Evolutionary conservation across 768 basidiomycete genomes (phyloP).

Genomic region (Tylopilus rubrobrunneus): DNA sequence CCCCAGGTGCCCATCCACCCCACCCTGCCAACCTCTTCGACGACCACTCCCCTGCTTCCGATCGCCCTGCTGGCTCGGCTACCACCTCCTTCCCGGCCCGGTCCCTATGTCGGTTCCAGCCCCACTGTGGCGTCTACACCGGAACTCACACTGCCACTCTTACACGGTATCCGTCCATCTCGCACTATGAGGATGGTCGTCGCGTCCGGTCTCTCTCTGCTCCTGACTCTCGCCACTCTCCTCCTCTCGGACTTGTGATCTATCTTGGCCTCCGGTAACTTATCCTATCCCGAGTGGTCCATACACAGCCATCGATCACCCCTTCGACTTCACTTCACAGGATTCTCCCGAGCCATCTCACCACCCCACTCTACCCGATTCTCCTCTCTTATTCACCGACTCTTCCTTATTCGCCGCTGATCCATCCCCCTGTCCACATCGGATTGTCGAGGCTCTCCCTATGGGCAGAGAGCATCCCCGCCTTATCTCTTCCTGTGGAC

Average conservation of each 20-base stretch:
- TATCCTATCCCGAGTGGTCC: slow-evolving; percentile 23
- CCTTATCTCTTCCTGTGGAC: slow-evolving; percentile 58
- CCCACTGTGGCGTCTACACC: slow-evolving; percentile 19
- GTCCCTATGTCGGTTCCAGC: slow-evolving; percentile 21
- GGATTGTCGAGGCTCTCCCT: slow-evolving; percentile 44
- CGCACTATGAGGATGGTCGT: slow-evolving; percentile 27
- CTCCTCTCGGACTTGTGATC: slow-evolving; percentile 27
- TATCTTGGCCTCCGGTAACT: slow-evolving; percentile 22
- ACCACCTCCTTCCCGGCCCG: slow-evolving; percentile 25
- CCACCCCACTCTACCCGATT: slow-evolving; percentile 25
- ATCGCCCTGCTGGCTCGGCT: slow-evolving; percentile 30
- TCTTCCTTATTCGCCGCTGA: slow-evolving; percentile 28
- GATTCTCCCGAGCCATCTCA: slow-evolving; percentile 23
- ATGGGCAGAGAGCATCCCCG: slow-evolving; percentile 66
- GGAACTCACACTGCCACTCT: slow-evolving; percentile 25
- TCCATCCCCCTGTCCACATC: slow-evolving; percentile 31
- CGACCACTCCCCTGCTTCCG: slow-evolving; percentile 30
- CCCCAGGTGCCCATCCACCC: slow-evolving; percentile 38
- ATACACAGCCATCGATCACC: slow-evolving; percentile 23
- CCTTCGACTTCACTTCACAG: slow-evolving; percentile 16
- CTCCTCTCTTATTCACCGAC: slow-evolving; percentile 25
- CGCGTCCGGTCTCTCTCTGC: slow-evolving; percentile 30
- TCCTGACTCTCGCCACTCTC: slow-evolving; percentile 30
- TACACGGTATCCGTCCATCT: slow-evolving; percentile 18
- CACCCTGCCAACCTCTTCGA: slow-evolving; percentile 36